Evolutionary conservation across 306 rosid species (phyloP).

Genomic region (Rubus idaeus): DNA sequence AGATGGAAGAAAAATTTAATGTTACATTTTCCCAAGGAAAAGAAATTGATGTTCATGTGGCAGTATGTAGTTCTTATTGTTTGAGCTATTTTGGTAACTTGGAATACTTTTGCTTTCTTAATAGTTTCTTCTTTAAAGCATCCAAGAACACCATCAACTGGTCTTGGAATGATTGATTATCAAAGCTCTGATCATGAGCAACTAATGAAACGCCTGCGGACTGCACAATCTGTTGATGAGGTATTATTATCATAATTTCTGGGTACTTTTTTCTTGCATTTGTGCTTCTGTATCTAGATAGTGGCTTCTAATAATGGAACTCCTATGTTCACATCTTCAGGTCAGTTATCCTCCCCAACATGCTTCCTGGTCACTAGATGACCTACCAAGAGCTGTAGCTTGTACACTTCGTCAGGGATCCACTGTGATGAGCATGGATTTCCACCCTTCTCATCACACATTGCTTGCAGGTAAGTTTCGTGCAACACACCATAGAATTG

Average conservation of each 20-base stretch:
- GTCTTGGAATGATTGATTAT: conserved; percentile 53
- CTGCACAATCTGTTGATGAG: conserved; percentile 53
- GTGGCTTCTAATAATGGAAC: not conserved
- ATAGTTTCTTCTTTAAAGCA: conserved; percentile 57
- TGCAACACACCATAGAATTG: not conserved
- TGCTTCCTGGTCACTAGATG: conserved; percentile 38
- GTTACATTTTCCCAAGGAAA: not conserved
- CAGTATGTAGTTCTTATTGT: not conserved
- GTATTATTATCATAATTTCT: conserved; percentile 28
- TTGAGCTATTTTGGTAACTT: conserved; percentile 13
- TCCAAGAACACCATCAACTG: conserved; percentile 42
- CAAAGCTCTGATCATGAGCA: conserved; percentile 44
- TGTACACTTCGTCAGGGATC: conserved; percentile 47
- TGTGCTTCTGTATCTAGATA: not conserved
- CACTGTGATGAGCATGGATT: conserved; percentile 53
- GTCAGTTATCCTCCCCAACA: conserved; percentile 40
- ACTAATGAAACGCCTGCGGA: conserved; percentile 48
- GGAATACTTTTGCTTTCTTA: conserved; percentile 8
- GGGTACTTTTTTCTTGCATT: not conserved
- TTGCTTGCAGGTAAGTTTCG: conserved; percentile 49
- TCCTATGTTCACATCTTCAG: conserved; percentile 24
- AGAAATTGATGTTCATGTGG: not conserved
- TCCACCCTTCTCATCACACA: conserved; percentile 53
- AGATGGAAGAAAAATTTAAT: not conserved
- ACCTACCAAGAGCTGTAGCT: conserved; percentile 43